Percentiles rank a stretch among this genome's conserved stretches.
phyloP scores from a whole-genome alignment of 225 moss, liverwort and hornwort species.

The Rhytidiadelphus loreus region DNA sequence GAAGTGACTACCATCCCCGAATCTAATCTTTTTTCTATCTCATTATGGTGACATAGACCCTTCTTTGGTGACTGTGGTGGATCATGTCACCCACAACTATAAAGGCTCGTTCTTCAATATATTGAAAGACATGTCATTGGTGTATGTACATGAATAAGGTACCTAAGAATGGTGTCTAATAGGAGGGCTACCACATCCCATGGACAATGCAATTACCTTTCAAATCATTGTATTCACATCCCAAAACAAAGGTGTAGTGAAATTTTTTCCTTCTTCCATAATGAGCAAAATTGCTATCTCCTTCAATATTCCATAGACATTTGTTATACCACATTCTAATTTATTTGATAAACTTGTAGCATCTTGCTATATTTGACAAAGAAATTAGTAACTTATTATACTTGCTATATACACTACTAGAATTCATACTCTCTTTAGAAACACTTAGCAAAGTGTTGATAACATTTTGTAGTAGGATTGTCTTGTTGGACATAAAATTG shows the following conservation, averaged over 20 bases:
- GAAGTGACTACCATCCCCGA: fast-evolving
- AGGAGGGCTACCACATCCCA: background rate
- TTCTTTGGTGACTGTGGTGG: background rate
- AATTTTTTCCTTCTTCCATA: background rate
- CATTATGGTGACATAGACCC: background rate
- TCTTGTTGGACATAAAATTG: no score
- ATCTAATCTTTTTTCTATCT: background rate
- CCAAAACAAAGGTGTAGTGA: background rate
- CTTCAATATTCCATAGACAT: background rate
- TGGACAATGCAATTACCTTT: background rate
- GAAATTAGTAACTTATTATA: background rate
- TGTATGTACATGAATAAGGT: background rate
- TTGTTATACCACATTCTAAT: background rate
- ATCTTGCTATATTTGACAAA: background rate
- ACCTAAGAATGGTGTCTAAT: background rate
- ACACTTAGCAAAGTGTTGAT: background rate
- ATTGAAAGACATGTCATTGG: no score
- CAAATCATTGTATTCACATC: background rate
- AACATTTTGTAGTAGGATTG: no score
- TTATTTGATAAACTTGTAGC: background rate
- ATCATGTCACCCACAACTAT: background rate
- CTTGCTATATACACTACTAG: background rate
- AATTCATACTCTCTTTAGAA: background rate
- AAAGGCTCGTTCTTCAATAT: background rate
- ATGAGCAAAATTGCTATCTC: background rate